Conservation (phyloP, 23 red algal genomes). For the Gracilaria gracilis region DNA sequence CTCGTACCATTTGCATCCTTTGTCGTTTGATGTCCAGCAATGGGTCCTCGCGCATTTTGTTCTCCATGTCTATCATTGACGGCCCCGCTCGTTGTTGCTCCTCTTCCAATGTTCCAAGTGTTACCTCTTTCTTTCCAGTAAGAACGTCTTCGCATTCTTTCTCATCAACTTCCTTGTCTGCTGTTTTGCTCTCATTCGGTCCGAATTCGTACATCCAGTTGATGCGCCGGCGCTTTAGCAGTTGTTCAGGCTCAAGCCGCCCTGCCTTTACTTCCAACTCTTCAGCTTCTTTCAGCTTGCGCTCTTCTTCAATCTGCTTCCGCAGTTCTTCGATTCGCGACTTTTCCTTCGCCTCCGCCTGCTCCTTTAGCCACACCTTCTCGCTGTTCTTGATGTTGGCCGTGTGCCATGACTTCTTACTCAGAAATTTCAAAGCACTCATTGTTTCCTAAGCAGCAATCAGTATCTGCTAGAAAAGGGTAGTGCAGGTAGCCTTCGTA, state of each 20-base stretch:
- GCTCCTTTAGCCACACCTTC: constrained; percentile 78
- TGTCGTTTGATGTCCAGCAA: constrained; percentile 70
- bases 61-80: constrained; percentile 67
- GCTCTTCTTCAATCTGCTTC: constrained; percentile 86
- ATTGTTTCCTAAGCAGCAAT: constrained; percentile 18
- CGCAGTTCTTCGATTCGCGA: constrained; percentile 77
- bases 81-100: neutral
- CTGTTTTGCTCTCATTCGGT: neutral
- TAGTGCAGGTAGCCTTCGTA: no score
- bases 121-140: constrained; percentile 58
- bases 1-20: neutral
- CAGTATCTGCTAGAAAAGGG: neutral
- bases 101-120: constrained; percentile 8
- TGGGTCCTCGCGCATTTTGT: constrained; percentile 84
- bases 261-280: constrained; percentile 77
- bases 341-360: constrained; percentile 76
- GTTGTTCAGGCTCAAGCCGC: constrained; percentile 62
- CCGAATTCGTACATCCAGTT: constrained; percentile 92
- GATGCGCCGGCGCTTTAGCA: constrained; percentile 70
- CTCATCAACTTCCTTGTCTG: constrained; percentile 19
- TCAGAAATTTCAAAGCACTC: constrained; percentile 82
- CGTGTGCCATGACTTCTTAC: constrained; percentile 86
- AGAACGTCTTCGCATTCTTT: constrained; percentile 62
- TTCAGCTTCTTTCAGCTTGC: constrained; percentile 73
- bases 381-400: constrained; percentile 79